Evolutionary conservation across 78 protist species (phyloP).

Genomic region (Chrysochromulina tobinii): DNA sequence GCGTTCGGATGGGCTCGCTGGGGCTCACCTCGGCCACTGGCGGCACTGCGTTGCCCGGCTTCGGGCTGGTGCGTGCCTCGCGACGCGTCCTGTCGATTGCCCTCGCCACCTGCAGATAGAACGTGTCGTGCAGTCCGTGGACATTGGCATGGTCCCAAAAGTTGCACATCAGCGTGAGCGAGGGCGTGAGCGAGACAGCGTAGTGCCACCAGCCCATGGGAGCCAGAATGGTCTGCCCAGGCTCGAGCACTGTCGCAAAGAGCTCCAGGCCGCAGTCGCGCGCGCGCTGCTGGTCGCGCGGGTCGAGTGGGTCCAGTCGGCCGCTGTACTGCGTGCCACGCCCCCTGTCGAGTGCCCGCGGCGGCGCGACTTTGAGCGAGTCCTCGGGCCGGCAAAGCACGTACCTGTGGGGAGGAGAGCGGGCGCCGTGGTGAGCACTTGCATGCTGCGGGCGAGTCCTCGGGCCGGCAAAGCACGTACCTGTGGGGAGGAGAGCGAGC

Average conservation of each 20-base stretch:
- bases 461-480: background rate
- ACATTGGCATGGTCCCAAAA: background rate
- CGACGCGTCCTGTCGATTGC: too few relatives aligned
- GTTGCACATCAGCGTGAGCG: constrained; percentile 17
- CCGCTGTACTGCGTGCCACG: background rate
- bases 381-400: background rate
- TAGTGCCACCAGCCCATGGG: constrained; percentile 23
- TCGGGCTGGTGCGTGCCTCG: too few relatives aligned
- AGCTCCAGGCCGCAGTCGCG: background rate
- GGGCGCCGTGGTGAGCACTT: too few relatives aligned
- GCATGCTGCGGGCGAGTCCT: too few relatives aligned
- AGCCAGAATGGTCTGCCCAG: background rate
- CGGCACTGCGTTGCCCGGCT: too few relatives aligned
- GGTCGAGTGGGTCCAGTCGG: background rate
- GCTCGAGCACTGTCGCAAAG: background rate
- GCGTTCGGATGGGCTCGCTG: too few relatives aligned
- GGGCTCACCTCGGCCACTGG: too few relatives aligned
- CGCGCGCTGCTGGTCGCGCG: background rate
- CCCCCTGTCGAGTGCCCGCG: too few relatives aligned
- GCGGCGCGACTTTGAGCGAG: too few relatives aligned
- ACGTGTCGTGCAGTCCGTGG: background rate
- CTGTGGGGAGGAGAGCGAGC: background rate
- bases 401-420: background rate
- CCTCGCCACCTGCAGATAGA: background rate
- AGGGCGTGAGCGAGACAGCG: background rate